Base-by-base conservation (phyloP, 805 yeast genomes). In the Pichia gijzeniarum region DNA sequence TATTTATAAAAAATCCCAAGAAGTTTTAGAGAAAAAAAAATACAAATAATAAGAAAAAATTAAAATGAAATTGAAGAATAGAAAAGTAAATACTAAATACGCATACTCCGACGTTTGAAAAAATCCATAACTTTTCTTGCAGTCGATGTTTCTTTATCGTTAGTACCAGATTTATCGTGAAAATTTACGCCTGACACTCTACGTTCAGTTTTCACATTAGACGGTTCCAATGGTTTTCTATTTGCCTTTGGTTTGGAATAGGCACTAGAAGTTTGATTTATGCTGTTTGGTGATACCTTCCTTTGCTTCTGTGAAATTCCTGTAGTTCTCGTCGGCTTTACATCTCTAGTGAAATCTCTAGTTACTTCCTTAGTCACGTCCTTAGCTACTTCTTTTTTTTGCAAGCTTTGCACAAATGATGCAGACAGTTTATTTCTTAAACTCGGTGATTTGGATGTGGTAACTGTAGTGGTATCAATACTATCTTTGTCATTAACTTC, bases 71-170 rank as follows among this genome's bases (percentile, higher is more conserved):
- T 19, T 14, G 19, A 6, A n/a, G 28, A 19, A 21, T 21, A 13
- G 34, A 17, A 21, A 38, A 33, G 14, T 16, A 21, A 38, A 21
- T 20, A 28, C 52, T 48, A 65, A 28, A 65, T 64, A 52, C 70
- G 60, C 45, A 65, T 61, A 55, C 69, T 77, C 64, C 86, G 76
- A 64, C 90, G 74, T 59, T 82, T 82, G 69, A 83, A 82, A 60
- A 83, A 83, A 61, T 82, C 90, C 74, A 83, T 77, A 9, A 83
- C 89, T 55, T 79, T 79, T 58, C 80, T 78, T 5, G 93, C 88
- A 2, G 93, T 82, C 40, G 89, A 80, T 18, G 80, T 78, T 53
- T 80, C 86, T 53, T 74, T 78, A 50, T 68, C 62, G 33, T 44
- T 47, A 62, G 55, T 58, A 46, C 53, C 64, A 54, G 40, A 28